Evolutionary conservation across 768 basidiomycete genomes (phyloP), one percentile per base, ranked within the genome.

Genomic region (Lentinula detonsa): DNA sequence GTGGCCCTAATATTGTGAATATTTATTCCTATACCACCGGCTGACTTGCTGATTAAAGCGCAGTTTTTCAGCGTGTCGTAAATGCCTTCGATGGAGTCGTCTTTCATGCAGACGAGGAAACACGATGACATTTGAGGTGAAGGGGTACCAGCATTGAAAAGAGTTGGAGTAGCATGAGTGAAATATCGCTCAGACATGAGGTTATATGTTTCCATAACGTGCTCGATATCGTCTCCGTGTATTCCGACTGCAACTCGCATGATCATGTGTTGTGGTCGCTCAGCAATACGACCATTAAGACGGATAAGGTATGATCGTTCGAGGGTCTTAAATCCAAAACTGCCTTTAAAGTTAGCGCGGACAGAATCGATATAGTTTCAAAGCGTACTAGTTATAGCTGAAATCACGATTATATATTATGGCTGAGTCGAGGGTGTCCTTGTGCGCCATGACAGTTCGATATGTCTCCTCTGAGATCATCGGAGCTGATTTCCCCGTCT

Each of bases 191-290:
- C 93, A 15, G 93, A 96, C 95, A 98, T 98, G 64, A 97, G 82
- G 67, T 94, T 90, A 73, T 94, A 93, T 0, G 96, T 97, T 78
- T 97, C 87, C 63, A 98, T 77, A 51, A 87, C 93, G 37, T 87
- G 88, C 21, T 96, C 93, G 59, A 98, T 83, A 72, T 98, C 91
- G 8, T 75, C 70, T 4, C 95, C 95, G 72, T 98, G 96, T 60
- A 99, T 95, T 43, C 96, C 96, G 50, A 98, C 94, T 50, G 97
- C 93, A 60, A 99, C 97, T 73, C 97, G 95, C 97, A 99, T 98
- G 73, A 98, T 89, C 86, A 98, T 92, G 73, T 98, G 97, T 68
- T 98, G 97, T 34, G 97, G 97, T 40, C 97, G 88, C 73, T 99
- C 97, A 45, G 95, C 95, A 51, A 96, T 93, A 62, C 91, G 91